Percentiles rank a stretch among this genome's conserved stretches.
These are phyloP conservation scores for Lunularia cruciata DNA, from an alignment of 225 moss, liverwort and hornwort species.

Conservation along the genomic window DNA sequence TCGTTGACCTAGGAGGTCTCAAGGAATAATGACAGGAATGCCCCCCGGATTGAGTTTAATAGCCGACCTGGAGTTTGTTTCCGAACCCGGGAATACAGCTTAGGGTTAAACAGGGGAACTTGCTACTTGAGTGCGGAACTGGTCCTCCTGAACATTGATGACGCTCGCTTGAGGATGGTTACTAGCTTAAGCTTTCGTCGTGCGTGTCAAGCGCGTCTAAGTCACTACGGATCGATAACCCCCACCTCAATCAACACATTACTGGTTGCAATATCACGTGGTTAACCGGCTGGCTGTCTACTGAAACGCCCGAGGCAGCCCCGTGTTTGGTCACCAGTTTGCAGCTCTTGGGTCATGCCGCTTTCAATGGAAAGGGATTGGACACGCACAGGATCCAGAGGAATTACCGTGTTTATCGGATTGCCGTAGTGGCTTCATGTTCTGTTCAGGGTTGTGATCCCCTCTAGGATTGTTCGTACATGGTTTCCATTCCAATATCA, in stretches of 20 bases:
- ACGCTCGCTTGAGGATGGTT: slow-evolving; percentile 12
- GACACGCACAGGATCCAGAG: slow-evolving; percentile 4
- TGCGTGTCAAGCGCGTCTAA: background rate
- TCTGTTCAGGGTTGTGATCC: slow-evolving; percentile 2
- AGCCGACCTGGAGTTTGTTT: slow-evolving; percentile 6
- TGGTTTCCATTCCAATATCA: slow-evolving; percentile 3
- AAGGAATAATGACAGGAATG: slow-evolving; percentile 7
- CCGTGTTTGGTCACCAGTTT: background rate
- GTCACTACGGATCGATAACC: background rate
- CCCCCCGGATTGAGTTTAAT: slow-evolving; percentile 3
- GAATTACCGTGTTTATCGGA: background rate
- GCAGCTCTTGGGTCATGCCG: slow-evolving; percentile 1
- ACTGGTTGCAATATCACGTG: background rate
- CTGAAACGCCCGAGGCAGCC: slow-evolving; percentile 5
- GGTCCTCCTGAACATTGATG: background rate
- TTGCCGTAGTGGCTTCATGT: slow-evolving; percentile 8
- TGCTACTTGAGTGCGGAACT: slow-evolving; percentile 12
- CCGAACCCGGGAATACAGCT: background rate
- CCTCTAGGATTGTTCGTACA: slow-evolving; percentile 3
- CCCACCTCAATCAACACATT: background rate
- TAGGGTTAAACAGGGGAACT: slow-evolving; percentile 8
- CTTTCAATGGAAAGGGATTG: background rate
- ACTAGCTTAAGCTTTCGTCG: slow-evolving; percentile 9
- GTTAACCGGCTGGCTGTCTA: background rate
- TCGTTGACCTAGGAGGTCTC: slow-evolving; percentile 7